These are phyloP conservation scores for Chloromonas sp. DNA, from an alignment of 163 green algal genomes.

Conservation along the genomic window DNA sequence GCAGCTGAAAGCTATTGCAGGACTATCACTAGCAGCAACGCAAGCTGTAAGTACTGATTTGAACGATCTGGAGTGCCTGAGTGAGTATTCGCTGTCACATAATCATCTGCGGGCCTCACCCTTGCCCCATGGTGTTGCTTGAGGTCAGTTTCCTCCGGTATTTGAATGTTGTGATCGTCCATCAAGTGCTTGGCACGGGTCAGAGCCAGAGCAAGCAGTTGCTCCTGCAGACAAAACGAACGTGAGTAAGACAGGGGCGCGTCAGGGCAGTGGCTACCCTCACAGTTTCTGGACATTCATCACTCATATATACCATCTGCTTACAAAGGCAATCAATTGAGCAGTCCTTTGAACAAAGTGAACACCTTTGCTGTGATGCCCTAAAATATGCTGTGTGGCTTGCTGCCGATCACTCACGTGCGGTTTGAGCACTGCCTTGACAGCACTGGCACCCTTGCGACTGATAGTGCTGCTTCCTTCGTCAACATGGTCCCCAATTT, in stretches of 20 bases:
- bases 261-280: not conserved
- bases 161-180: constrained; percentile 18
- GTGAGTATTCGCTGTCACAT: too few relatives aligned
- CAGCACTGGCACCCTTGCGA: not conserved
- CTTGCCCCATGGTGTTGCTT: not conserved
- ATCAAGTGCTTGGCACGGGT: constrained; percentile 26
- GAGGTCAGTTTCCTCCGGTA: constrained; percentile 3
- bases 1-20: too few relatives aligned
- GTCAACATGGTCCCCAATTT: not conserved
- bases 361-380: too few relatives aligned
- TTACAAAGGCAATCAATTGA: too few relatives aligned
- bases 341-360: too few relatives aligned
- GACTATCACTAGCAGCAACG: too few relatives aligned
- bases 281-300: too few relatives aligned
- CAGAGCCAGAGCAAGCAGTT: constrained; percentile 34
- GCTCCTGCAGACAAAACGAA: constrained; percentile 18
- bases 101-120: not conserved
- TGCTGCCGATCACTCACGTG: not conserved
- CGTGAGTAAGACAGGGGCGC: too few relatives aligned
- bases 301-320: too few relatives aligned
- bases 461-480: not conserved
- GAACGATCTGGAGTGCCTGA: too few relatives aligned
- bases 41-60: too few relatives aligned
- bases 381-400: too few relatives aligned
- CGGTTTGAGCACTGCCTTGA: not conserved